These are phyloP conservation scores for Boletus pseudo-olivaceus DNA, from an alignment of 768 basidiomycete species.

Conservation along the genomic window DNA sequence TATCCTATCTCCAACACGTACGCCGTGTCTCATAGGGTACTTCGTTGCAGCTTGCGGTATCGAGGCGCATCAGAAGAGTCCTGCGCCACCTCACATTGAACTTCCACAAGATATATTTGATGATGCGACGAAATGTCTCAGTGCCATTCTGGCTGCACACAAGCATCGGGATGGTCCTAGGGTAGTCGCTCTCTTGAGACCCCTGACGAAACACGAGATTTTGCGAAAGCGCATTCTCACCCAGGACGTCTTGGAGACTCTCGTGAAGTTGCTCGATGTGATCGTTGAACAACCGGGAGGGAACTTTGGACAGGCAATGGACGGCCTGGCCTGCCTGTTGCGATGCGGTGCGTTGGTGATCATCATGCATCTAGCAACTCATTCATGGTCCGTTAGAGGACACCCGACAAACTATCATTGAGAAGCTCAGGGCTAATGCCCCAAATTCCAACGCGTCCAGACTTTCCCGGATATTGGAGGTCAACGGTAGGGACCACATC, in stretches of 20 bases:
- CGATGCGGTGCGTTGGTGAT: constrained; percentile 12
- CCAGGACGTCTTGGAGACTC: constrained; percentile 3
- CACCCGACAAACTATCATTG: constrained; percentile 3
- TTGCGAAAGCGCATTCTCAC: constrained; percentile 17
- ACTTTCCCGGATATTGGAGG: constrained; percentile 14
- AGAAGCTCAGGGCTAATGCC: constrained; percentile 1
- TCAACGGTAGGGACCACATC: constrained; percentile 6
- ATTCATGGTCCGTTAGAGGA: constrained; percentile 7
- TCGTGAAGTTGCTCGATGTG: constrained; percentile 15
- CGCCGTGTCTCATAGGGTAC: not conserved
- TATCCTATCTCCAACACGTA: not conserved
- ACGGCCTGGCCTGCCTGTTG: constrained; percentile 17
- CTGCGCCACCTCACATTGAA: not conserved
- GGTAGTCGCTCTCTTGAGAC: constrained; percentile 21
- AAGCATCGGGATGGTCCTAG: constrained; percentile 18
- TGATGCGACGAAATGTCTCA: constrained; percentile 15
- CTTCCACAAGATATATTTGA: constrained; percentile 2
- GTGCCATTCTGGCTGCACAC: constrained; percentile 6
- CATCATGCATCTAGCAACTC: not conserved
- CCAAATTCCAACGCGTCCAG: not conserved
- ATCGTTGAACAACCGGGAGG: not conserved
- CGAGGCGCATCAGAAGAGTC: not conserved
- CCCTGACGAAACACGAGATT: constrained; percentile 15
- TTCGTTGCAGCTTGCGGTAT: constrained; percentile 8
- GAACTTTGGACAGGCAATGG: constrained; percentile 22